These are phyloP conservation scores for Ogataea ganodermae DNA, from an alignment of 805 yeast genomes.

Conservation along the genomic window DNA sequence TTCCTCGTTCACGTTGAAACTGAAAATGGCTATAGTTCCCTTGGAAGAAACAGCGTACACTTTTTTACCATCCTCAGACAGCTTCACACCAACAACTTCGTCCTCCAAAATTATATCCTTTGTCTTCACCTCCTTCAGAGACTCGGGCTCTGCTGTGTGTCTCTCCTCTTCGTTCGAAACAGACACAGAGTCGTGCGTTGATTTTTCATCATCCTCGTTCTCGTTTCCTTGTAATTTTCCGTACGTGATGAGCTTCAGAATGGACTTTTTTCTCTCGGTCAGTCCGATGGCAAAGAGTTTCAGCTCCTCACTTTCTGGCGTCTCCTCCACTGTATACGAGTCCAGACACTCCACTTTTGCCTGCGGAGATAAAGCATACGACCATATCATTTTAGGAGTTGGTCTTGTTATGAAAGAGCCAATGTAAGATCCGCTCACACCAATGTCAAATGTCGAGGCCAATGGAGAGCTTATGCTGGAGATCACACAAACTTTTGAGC, in stretches of 20 bases:
- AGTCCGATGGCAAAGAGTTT: conserved; percentile 36
- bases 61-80: conserved; percentile 30
- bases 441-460: conserved; percentile 46
- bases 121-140: conserved; percentile 36
- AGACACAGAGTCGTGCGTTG: conserved; percentile 29
- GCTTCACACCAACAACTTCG: conserved; percentile 29
- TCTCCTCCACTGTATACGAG: conserved; percentile 27
- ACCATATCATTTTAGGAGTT: conserved; percentile 59
- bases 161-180: conserved; percentile 34
- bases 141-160: conserved; percentile 34
- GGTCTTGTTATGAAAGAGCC: conserved; percentile 55
- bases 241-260: conserved; percentile 30
- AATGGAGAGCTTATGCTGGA: conserved; percentile 31
- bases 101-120: conserved; percentile 30
- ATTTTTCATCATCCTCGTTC: conserved; percentile 34
- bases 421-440: conserved; percentile 54
- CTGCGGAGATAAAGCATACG: conserved; percentile 52
- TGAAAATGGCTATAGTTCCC: conserved; percentile 34
- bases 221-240: conserved; percentile 22
- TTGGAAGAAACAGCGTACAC: conserved; percentile 35
- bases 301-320: conserved; percentile 19
- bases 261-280: conserved; percentile 38
- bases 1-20: conserved; percentile 20
- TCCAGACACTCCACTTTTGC: conserved; percentile 46
- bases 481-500: conserved; percentile 27